Percentiles rank a stretch among this genome's conserved stretches.
Conservation (phyloP, 2,329 filamentous ascomycete species). For the Diatrype stigma region DNA sequence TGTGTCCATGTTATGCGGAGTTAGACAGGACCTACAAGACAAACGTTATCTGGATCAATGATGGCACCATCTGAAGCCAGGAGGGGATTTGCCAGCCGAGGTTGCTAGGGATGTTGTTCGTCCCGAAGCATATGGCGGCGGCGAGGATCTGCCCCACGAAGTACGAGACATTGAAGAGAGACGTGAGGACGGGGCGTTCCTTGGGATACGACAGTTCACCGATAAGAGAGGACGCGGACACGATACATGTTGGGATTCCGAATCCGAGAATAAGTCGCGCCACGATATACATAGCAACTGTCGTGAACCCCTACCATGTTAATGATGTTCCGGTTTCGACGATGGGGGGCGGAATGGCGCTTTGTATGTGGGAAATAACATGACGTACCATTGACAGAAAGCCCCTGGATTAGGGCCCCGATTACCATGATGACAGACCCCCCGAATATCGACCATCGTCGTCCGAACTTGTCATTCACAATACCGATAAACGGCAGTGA, state of each 20-base stretch:
- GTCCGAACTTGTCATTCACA: conserved; percentile 50
- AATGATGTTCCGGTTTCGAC: neutral
- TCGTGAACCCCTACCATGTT: neutral
- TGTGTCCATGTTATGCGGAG: neutral
- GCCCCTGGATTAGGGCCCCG: conserved; percentile 52
- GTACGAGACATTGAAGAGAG: conserved; percentile 57
- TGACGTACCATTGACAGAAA: conserved; percentile 41
- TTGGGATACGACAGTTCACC: conserved; percentile 58
- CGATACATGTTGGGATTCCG: conserved; percentile 56
- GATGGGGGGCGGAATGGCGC: neutral
- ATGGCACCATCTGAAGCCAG: conserved; percentile 41
- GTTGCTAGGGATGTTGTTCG: conserved; percentile 33
- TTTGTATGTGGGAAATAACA: too few relatives aligned
- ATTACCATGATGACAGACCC: conserved; percentile 51
- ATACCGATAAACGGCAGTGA: conserved; percentile 54
- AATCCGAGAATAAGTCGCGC: conserved; percentile 57
- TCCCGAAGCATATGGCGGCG: conserved; percentile 48
- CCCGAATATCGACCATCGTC: conserved; percentile 53
- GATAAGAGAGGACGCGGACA: conserved; percentile 54
- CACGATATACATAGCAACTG: conserved; percentile 51
- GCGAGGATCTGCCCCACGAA: conserved; percentile 48
- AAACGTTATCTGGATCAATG: conserved; percentile 35
- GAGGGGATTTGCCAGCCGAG: conserved; percentile 43
- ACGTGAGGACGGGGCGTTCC: conserved; percentile 55
- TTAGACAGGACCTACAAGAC: conserved; percentile 27